phyloP scores from a whole-genome alignment of 2,329 filamentous ascomycete species.

The Sporothrix pseudoabietina region DNA sequence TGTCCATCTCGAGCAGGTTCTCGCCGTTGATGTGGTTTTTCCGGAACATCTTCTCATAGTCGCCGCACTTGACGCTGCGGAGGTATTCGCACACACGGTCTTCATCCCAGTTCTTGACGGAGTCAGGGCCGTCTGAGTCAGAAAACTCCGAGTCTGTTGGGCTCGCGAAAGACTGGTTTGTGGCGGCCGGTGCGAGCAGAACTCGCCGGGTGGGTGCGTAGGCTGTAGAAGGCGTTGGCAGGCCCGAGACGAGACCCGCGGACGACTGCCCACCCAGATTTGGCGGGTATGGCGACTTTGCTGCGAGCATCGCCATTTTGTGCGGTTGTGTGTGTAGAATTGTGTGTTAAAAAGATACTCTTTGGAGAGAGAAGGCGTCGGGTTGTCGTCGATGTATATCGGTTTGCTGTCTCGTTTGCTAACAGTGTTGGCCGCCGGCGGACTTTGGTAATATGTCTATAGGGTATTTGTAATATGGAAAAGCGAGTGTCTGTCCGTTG shows the following conservation, averaged over 20 bases:
- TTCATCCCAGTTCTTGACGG: conserved; percentile 86
- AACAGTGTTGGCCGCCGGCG: conserved; percentile 23
- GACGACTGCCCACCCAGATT: conserved; percentile 53
- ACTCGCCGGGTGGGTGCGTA: conserved; percentile 57
- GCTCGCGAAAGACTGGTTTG: conserved; percentile 67
- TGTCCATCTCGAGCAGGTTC: conserved; percentile 95
- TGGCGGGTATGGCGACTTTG: conserved; percentile 69
- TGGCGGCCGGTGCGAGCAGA: conserved; percentile 50
- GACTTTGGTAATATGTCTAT: conserved; percentile 6
- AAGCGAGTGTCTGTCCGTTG: background rate
- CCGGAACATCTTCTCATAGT: conserved; percentile 84
- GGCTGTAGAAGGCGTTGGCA: conserved; percentile 48
- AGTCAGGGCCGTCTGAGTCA: conserved; percentile 74
- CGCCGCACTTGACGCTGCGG: conserved; percentile 84
- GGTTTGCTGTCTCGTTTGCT: background rate
- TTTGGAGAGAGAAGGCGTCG: background rate
- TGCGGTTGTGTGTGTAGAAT: conserved; percentile 40
- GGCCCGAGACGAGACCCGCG: conserved; percentile 48
- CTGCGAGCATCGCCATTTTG: conserved; percentile 72
- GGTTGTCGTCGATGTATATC: background rate
- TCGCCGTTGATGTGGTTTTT: conserved; percentile 97
- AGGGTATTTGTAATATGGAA: background rate
- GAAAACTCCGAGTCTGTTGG: conserved; percentile 94
- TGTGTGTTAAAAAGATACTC: background rate
- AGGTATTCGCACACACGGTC: conserved; percentile 90